These are phyloP conservation scores for Kwoniella bestiolae DNA, from an alignment of 768 basidiomycete genomes.

Conservation along the genomic window DNA sequence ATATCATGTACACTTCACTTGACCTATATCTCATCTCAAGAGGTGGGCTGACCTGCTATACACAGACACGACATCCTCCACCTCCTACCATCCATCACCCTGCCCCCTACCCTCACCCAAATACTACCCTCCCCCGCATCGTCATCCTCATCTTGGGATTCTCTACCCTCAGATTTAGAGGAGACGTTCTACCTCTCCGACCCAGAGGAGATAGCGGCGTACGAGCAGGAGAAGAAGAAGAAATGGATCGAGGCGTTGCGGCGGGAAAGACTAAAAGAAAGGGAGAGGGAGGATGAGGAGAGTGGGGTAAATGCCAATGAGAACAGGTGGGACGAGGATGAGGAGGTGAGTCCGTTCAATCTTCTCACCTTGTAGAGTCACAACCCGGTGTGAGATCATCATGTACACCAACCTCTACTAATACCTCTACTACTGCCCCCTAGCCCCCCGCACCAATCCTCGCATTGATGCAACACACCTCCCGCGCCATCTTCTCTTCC, in stretches of 20 bases:
- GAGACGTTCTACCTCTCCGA: slow-evolving; percentile 80
- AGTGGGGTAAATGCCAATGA: slow-evolving; percentile 71
- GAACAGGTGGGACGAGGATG: slow-evolving; percentile 27
- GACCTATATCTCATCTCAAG: too few species aligned
- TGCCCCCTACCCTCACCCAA: slow-evolving; percentile 10
- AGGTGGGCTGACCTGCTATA: too few species aligned
- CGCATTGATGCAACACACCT: slow-evolving; percentile 76
- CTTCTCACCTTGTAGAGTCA: too few species aligned
- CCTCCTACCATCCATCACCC: slow-evolving; percentile 64
- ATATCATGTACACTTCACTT: slow-evolving; percentile 2
- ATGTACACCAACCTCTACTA: too few species aligned
- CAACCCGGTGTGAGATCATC: too few species aligned
- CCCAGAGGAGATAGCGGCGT: slow-evolving; percentile 68
- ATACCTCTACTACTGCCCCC: not conserved
- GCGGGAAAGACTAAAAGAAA: slow-evolving; percentile 65
- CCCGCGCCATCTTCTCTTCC: slow-evolving; percentile 68
- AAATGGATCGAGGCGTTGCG: slow-evolving; percentile 66
- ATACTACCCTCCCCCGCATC: slow-evolving; percentile 60
- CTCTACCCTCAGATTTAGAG: slow-evolving; percentile 81
- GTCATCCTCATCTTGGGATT: slow-evolving; percentile 65
- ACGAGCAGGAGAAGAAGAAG: slow-evolving; percentile 70
- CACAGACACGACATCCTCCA: slow-evolving; percentile 79
- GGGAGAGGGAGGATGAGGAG: slow-evolving; percentile 64
- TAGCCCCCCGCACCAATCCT: slow-evolving; percentile 63
- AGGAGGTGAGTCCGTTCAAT: slow-evolving; percentile 30